Evolutionary conservation across 176 grass and related monocot genomes (phyloP), one percentile per base, ranked within the genome.

Genomic region (Aechmea fasciata): DNA sequence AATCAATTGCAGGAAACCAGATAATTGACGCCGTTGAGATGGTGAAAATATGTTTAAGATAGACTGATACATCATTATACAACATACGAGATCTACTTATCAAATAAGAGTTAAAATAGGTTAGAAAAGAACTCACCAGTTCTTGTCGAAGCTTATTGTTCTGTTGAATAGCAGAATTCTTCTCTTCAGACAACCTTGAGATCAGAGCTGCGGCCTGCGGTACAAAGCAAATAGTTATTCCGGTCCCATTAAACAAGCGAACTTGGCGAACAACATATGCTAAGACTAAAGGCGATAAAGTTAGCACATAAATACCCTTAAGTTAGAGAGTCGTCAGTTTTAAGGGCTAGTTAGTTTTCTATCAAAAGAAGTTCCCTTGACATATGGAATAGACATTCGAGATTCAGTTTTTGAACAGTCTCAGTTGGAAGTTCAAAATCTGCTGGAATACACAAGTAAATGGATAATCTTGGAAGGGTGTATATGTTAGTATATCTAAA

Each of bases 121-220:
- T 22, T 61, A 73, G 28, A 8, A 14, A 73, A 66, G 41, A 9
- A 47, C 5, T 75, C 11, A 75, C 73, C 63, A 75, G 23, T 66
- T 75, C 73, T 51, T 75, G 73, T 11, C 49, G 62, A 66, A 75
- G 48, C 50, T 75, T 75, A 55, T 51, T 67, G 73, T 47, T 75
- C 73, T 75, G 73, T 18, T 75, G 73, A 51, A 67, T 9, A 47
- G 73, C 73, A 75, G 26, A 52, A 66, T 75, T 67, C 73, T 67
- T 75, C 63, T 75, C 73, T 49, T 67, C 63, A 13, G 24, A 22
- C 63, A 75, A 75, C 63, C 17, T 75, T 55, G 49, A 54, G 10
- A 75, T 66, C 25, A 75, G 47, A 75, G 15, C 49, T 49, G 13
- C 19, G 8, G 24, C 73, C 73, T 75, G 73, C 55, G 20, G 10